Percentiles rank a stretch among this genome's conserved stretches.
Evolutionary conservation across 805 yeast species (phyloP).

Genomic region (Sugiyamaella qingdaonensis): DNA sequence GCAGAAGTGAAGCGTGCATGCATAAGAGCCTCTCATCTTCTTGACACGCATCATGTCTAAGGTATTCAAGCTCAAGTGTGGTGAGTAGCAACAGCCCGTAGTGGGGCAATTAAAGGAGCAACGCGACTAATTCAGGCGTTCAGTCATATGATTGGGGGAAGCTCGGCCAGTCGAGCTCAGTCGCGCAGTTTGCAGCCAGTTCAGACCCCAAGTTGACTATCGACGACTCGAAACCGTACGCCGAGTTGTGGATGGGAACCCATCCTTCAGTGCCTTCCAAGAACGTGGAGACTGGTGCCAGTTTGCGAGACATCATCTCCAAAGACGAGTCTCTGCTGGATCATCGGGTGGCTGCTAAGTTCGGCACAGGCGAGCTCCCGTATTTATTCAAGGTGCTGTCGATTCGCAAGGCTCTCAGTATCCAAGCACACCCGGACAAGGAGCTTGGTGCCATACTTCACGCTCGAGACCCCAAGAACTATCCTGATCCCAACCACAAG

Average conservation of each 20-base stretch:
- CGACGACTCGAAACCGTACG: slow-evolving; percentile 80
- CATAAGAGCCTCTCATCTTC: neutral
- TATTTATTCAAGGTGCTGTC: slow-evolving; percentile 91
- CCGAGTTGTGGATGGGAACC: slow-evolving; percentile 99
- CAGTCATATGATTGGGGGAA: slow-evolving; percentile 90
- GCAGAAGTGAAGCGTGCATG: neutral
- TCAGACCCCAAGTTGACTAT: slow-evolving; percentile 59
- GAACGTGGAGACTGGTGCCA: slow-evolving; percentile 49
- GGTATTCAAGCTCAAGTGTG: slow-evolving; percentile 35
- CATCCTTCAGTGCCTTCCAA: slow-evolving; percentile 87
- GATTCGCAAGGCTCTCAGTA: slow-evolving; percentile 85
- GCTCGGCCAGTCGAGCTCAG: slow-evolving; percentile 77
- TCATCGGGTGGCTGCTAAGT: slow-evolving; percentile 52
- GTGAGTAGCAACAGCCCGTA: slow-evolving; percentile 20
- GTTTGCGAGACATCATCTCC: slow-evolving; percentile 65
- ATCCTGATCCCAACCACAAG: slow-evolving; percentile 97
- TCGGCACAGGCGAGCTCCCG: slow-evolving; percentile 76
- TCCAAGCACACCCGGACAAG: slow-evolving; percentile 98
- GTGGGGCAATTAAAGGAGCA: slow-evolving; percentile 24
- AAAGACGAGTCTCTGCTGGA: slow-evolving; percentile 53
- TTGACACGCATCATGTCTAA: slow-evolving; percentile 3
- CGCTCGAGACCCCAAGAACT: slow-evolving; percentile 80
- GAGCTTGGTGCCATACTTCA: slow-evolving; percentile 71
- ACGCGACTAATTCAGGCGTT: slow-evolving; percentile 39
- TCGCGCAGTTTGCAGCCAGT: slow-evolving; percentile 76